phyloP scores from a whole-genome alignment of 2,329 filamentous ascomycete species.

The Paecilomyces niveus region DNA sequence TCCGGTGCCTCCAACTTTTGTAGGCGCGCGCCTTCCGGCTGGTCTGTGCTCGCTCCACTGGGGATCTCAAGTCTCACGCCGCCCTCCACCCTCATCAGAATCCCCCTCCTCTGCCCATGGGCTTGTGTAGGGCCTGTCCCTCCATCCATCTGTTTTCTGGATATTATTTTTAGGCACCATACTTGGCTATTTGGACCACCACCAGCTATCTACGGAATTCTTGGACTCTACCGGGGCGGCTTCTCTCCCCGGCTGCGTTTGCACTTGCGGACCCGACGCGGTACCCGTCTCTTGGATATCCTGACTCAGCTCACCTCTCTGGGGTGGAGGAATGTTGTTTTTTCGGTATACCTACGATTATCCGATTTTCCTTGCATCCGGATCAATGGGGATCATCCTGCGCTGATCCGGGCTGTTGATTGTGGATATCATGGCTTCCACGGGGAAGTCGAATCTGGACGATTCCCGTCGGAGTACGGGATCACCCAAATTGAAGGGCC shows the following conservation, averaged over 20 bases:
- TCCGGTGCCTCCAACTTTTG: background rate
- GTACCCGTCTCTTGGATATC: slow-evolving; percentile 7
- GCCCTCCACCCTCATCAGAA: slow-evolving; percentile 11
- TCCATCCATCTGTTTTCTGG: background rate
- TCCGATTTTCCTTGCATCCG: slow-evolving; percentile 18
- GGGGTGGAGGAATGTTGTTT: slow-evolving; percentile 31
- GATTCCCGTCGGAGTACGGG: slow-evolving; percentile 38
- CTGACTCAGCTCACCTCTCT: slow-evolving; percentile 9
- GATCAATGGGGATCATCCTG: slow-evolving; percentile 34
- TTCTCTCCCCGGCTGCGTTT: background rate
- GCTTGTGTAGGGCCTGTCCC: background rate
- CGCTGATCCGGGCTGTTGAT: slow-evolving; percentile 26
- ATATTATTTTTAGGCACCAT: background rate
- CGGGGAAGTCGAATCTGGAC: slow-evolving; percentile 36
- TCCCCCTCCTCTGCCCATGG: background rate
- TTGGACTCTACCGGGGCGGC: background rate
- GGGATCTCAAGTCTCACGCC: slow-evolving; percentile 15
- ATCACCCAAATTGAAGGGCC: slow-evolving; percentile 42
- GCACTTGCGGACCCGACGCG: background rate
- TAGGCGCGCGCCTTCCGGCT: slow-evolving; percentile 5
- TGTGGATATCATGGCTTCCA: slow-evolving; percentile 37
- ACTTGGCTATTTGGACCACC: background rate
- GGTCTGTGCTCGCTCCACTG: slow-evolving; percentile 14
- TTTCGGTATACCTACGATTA: slow-evolving; percentile 19
- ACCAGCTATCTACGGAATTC: background rate